phyloP scores from a whole-genome alignment of 441 rosid genomes.

The Manihot esculenta region DNA sequence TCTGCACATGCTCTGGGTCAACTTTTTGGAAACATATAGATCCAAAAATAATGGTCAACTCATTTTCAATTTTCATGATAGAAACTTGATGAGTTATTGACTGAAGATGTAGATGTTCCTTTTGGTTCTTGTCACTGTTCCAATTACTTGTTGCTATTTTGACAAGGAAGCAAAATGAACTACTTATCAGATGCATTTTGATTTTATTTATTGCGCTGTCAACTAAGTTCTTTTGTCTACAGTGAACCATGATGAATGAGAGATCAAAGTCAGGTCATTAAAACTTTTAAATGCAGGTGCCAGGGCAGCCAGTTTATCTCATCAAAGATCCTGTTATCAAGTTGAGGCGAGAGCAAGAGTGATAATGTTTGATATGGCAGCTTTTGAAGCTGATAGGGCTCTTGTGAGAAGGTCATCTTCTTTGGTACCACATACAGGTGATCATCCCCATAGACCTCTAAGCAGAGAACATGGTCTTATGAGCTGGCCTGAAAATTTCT shows the following conservation, averaged over 20 bases:
- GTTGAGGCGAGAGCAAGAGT: slow-evolving; percentile 81
- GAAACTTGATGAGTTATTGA: not conserved
- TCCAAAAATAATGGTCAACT: not conserved
- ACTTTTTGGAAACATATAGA: not conserved
- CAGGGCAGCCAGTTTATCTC: slow-evolving; percentile 42
- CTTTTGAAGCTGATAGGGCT: slow-evolving; percentile 50
- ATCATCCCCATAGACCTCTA: slow-evolving; percentile 49
- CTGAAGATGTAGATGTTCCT: not conserved
- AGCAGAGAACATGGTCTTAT: slow-evolving; percentile 67
- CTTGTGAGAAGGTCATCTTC: slow-evolving; percentile 51
- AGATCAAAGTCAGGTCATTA: not conserved
- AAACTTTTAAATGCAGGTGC: slow-evolving; percentile 38
- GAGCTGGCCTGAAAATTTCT: slow-evolving; percentile 71
- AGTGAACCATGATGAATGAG: not conserved
- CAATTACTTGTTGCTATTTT: not conserved
- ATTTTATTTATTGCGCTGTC: not conserved
- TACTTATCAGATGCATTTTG: not conserved
- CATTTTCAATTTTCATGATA: not conserved
- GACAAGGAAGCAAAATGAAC: not conserved
- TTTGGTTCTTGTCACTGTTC: not conserved
- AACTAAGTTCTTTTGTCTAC: not conserved
- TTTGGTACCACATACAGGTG: slow-evolving; percentile 42
- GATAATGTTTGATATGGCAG: slow-evolving; percentile 56
- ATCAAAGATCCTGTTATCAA: slow-evolving; percentile 52
- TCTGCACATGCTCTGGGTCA: not conserved